A percentile compares a stretch with the other conserved stretches of the same genome.
Conservation (phyloP, 2,329 filamentous ascomycete species). For the Fusarium sp. region DNA sequence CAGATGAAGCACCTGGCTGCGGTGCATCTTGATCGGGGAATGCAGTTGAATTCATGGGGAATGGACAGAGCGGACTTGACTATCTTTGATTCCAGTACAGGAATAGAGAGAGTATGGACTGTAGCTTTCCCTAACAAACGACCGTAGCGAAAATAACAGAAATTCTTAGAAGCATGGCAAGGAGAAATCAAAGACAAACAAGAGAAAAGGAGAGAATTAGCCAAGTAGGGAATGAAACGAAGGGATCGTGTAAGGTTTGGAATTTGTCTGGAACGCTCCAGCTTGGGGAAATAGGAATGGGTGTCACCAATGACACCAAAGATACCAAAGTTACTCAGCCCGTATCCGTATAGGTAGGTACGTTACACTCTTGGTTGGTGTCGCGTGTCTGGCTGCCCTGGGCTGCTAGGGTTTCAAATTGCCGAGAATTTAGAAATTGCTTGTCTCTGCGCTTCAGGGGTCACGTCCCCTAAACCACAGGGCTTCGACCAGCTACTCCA, state of each 20-base stretch:
- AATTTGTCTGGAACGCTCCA: slow-evolving; percentile 26
- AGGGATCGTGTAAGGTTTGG: slow-evolving; percentile 24
- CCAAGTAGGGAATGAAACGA: slow-evolving; percentile 11
- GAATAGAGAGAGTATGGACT: background rate
- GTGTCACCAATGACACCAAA: slow-evolving; percentile 8
- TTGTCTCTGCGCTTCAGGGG: slow-evolving; percentile 38
- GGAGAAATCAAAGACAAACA: background rate
- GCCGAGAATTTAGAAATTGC: slow-evolving; percentile 37
- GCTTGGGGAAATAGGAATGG: slow-evolving; percentile 1
- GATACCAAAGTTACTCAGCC: too few species aligned
- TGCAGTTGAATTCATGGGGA: slow-evolving; percentile 44
- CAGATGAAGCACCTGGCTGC: slow-evolving; percentile 24
- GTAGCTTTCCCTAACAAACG: slow-evolving; percentile 20
- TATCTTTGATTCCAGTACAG: slow-evolving; percentile 21
- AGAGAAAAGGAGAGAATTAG: slow-evolving; percentile 3
- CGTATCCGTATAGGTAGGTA: background rate
- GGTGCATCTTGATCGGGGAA: slow-evolving; percentile 38
- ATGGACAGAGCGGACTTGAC: slow-evolving; percentile 6
- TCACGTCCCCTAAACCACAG: slow-evolving; percentile 24
- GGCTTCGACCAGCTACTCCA: background rate
- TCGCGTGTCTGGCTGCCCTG: slow-evolving; percentile 27
- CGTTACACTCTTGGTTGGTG: slow-evolving; percentile 17
- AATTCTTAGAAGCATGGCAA: slow-evolving; percentile 31
- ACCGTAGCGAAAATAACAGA: slow-evolving; percentile 21
- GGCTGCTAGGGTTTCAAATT: slow-evolving; percentile 32